phyloP scores from a whole-genome alignment of 2,329 filamentous ascomycete species.

The Talaromyces verruculosus region DNA sequence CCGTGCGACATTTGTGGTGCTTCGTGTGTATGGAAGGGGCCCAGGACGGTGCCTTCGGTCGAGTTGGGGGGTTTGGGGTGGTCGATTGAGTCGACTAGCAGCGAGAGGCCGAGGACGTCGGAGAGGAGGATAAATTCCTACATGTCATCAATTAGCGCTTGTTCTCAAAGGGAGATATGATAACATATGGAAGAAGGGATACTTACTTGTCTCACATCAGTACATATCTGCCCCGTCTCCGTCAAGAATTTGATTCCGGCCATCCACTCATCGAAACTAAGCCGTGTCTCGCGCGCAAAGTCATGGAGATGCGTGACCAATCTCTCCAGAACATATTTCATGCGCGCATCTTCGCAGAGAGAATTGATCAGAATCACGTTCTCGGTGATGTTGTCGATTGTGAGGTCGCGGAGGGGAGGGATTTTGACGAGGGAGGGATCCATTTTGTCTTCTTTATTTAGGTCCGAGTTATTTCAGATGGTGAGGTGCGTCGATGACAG shows the following conservation, averaged over 20 bases:
- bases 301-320: conserved; percentile 78
- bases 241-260: conserved; percentile 70
- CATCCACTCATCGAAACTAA: conserved; percentile 80
- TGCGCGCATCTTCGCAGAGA: conserved; percentile 62
- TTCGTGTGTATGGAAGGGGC: conserved; percentile 49
- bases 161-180: too few species aligned
- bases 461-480: too few species aligned
- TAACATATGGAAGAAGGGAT: too few species aligned
- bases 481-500: too few species aligned
- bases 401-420: conserved; percentile 64
- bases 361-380: conserved; percentile 76
- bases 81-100: conserved; percentile 79
- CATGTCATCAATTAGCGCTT: too few species aligned
- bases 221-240: conserved; percentile 69
- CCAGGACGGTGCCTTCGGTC: conserved; percentile 78
- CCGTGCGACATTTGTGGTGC: conserved; percentile 17
- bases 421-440: conserved; percentile 45
- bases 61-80: conserved; percentile 70
- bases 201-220: conserved; percentile 65
- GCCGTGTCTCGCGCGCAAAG: conserved; percentile 75
- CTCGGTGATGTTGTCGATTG: conserved; percentile 76
- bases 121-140: conserved; percentile 20
- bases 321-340: conserved; percentile 71
- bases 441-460: conserved; percentile 37
- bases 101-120: conserved; percentile 74